These are phyloP conservation scores for Colletotrichum echinochloae DNA, from an alignment of 2,329 filamentous ascomycete genomes.

Conservation along the genomic window DNA sequence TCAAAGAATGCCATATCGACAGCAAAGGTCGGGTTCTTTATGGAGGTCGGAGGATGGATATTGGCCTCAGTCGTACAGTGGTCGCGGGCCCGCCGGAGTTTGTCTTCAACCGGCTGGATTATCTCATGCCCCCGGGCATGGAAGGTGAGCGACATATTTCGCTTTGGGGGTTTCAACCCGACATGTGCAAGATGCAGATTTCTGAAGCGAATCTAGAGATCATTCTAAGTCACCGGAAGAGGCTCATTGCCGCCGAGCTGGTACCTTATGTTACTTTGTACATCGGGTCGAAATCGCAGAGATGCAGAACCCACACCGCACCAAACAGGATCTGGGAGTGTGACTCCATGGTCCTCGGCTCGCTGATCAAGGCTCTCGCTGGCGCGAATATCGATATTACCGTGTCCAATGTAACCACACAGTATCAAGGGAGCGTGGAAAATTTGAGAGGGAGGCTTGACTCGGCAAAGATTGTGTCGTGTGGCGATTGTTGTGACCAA, in stretches of 20 bases:
- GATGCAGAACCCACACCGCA: neutral
- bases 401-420: accelerated
- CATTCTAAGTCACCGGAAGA: neutral
- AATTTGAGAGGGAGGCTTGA: neutral
- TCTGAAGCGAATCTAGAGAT: neutral
- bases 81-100: neutral
- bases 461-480: neutral
- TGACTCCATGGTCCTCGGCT: neutral
- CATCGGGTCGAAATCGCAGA: neutral
- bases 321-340: neutral
- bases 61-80: too few relatives aligned
- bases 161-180: neutral
- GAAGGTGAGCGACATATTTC: neutral
- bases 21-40: neutral
- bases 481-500: neutral
- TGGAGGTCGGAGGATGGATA: neutral
- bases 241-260: neutral
- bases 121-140: neutral
- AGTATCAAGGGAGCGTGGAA: neutral
- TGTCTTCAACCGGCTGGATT: neutral
- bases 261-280: neutral
- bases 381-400: neutral
- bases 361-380: neutral
- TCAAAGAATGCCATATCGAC: neutral
- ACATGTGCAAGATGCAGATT: neutral